phyloP scores from a whole-genome alignment of 768 basidiomycete species.

The Cystofilobasidium bisporidii region DNA sequence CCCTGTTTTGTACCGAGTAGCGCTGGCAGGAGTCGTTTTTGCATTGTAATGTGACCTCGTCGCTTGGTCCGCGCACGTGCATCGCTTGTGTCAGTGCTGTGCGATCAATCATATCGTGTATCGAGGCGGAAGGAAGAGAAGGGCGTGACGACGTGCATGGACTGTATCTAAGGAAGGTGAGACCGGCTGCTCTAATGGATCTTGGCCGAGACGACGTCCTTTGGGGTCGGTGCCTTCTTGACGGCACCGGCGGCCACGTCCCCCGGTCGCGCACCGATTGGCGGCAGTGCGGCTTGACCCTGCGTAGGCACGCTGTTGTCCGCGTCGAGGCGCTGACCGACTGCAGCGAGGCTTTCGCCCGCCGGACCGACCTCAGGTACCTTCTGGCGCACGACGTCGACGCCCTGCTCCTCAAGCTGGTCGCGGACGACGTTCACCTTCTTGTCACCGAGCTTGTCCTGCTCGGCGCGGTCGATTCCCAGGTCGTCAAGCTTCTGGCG shows the following conservation, averaged over 20 bases:
- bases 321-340: background rate
- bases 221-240: background rate
- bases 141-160: no score
- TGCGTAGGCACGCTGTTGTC: background rate
- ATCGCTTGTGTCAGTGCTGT: no score
- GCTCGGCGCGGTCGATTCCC: background rate
- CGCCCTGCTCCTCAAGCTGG: background rate
- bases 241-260: background rate
- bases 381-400: background rate
- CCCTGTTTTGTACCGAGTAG: no score
- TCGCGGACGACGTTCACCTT: background rate
- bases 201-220: background rate
- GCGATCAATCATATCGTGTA: no score
- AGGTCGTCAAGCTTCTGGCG: background rate
- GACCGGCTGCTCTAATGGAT: background rate
- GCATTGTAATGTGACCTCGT: background rate
- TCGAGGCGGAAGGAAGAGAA: no score
- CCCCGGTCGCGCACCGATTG: no score
- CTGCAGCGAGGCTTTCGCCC: background rate
- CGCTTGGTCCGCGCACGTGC: no score
- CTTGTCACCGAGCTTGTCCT: conserved; percentile 5
- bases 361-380: background rate
- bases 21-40: background rate
- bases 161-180: no score
- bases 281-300: no score